Evolutionary conservation across 495 filamentous ascomycete species (phyloP).

Genomic region (Cetradonia linearis): DNA sequence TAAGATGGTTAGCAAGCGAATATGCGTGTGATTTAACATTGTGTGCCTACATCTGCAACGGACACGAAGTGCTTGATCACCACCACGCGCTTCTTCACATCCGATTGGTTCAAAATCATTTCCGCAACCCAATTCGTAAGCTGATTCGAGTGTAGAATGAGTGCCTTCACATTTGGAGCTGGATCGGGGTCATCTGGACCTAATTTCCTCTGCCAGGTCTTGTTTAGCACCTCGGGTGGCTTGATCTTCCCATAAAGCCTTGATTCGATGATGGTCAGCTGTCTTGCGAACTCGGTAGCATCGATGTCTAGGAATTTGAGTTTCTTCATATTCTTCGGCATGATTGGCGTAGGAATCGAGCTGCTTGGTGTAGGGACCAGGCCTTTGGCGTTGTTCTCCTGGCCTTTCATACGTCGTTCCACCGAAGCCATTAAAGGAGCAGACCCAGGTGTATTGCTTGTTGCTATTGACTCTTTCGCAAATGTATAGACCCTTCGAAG

Average conservation of each 20-base stretch:
- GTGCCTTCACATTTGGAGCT: conserved; percentile 84
- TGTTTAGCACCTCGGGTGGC: conserved; percentile 90
- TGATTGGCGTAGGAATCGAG: conserved; percentile 73
- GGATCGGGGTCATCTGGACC: conserved; percentile 73
- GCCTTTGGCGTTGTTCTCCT: conserved; percentile 76
- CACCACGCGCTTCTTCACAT: conserved; percentile 89
- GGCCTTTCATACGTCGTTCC: conserved; percentile 76
- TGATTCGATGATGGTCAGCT: conserved; percentile 94
- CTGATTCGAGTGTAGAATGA: conserved; percentile 96
- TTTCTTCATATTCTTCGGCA: conserved; percentile 99
- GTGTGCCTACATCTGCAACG: conserved; percentile 72
- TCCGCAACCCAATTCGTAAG: conserved; percentile 99
- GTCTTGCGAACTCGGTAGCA: conserved; percentile 85
- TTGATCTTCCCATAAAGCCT: conserved; percentile 91
- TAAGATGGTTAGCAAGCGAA: conserved; percentile 33
- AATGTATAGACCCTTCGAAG: conserved; percentile 83
- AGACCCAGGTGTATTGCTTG: conserved; percentile 82
- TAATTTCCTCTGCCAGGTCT: conserved; percentile 96
- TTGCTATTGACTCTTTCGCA: conserved; percentile 82
- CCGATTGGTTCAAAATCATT: conserved; percentile 90
- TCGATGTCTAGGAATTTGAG: conserved; percentile 98
- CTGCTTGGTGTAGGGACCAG: conserved; percentile 75
- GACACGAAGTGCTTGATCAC: conserved; percentile 98
- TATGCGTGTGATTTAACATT: not conserved
- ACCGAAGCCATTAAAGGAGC: conserved; percentile 68